Base-by-base conservation (phyloP, 2,329 filamentous ascomycete genomes). In the Lasiodiplodia theobromae region DNA sequence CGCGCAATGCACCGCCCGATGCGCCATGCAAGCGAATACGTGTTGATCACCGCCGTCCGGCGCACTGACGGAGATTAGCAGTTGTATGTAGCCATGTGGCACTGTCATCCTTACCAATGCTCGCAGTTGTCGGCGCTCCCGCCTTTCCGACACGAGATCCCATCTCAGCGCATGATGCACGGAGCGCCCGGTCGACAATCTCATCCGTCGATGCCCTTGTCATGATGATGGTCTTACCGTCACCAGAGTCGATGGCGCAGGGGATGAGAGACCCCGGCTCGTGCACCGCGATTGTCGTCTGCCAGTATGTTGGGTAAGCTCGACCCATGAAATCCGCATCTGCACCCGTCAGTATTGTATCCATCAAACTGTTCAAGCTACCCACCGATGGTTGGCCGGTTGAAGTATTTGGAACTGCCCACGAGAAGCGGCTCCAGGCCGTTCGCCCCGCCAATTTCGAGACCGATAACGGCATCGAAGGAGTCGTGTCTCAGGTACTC, bases 1-100 rank as follows among this genome's bases (percentile, higher is more conserved):
- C 80, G 78, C 14, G 84, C 85, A 31, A 90, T 87, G 7, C 86
- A 87, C 4, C 88, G 82, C 0, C 89, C 88, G 37, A 91, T 90
- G 44, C 79, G 75, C 83, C 82, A 85, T 0, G 82, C 80, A 1
- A 83, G 75, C 14, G 79, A 82, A 28, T 80, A 74, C 2, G 81
- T 83, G 69, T 82, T 81, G 18, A 80, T 73, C 0, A 84, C 79
- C 31, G 75, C 18, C 11, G 14, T 82, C 78, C 40, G 58, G 12
- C 66, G 56, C 34, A 68, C 66, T 40, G 60, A 14, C n/a, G 23
- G 12, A 21, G 28, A 23, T 64, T 31, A 52, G 60, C 38, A 52
- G 14, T 6, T 38, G 77, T 73, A n/a, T 18, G 11, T 14, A 2
- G 16, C 2, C 72, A 18, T 18, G 11, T 14, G 1, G 16, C 6